A percentile compares a stretch with the other conserved stretches of the same genome.
phyloP scores from a whole-genome alignment of 768 basidiomycete species.

The Mycena maculata region DNA sequence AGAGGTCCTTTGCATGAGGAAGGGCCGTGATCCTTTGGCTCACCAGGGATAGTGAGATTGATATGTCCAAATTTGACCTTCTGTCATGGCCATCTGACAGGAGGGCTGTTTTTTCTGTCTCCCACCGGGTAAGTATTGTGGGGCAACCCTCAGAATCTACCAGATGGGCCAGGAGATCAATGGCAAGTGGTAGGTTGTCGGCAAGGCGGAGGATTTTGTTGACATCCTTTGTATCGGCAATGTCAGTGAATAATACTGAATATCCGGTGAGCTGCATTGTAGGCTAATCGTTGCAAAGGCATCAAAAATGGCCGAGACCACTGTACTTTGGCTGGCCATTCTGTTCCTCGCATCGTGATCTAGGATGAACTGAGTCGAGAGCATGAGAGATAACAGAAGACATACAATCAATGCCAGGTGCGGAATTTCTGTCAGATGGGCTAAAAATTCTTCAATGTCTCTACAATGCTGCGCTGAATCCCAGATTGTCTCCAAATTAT shows the following conservation, averaged over 20 bases:
- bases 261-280: background rate
- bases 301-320: too few relatives aligned
- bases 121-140: background rate
- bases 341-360: slow-evolving; percentile 18
- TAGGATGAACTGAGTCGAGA: background rate
- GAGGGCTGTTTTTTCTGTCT: background rate
- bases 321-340: too few relatives aligned
- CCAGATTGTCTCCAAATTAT: too few relatives aligned
- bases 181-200: slow-evolving; percentile 1
- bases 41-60: background rate
- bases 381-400: background rate
- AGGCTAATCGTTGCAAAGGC: background rate
- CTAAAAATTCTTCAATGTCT: slow-evolving; percentile 4
- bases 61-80: background rate
- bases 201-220: background rate
- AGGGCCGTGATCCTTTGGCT: background rate
- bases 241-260: slow-evolving; percentile 11
- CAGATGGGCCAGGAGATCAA: background rate
- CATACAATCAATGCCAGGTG: too few relatives aligned
- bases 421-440: background rate
- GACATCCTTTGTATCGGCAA: background rate
- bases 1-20: too few relatives aligned
- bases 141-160: background rate
- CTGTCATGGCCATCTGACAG: background rate
- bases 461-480: background rate